Evolutionary conservation across 2,329 filamentous ascomycete species (phyloP).

Genomic region (Microsporum ferrugineum): DNA sequence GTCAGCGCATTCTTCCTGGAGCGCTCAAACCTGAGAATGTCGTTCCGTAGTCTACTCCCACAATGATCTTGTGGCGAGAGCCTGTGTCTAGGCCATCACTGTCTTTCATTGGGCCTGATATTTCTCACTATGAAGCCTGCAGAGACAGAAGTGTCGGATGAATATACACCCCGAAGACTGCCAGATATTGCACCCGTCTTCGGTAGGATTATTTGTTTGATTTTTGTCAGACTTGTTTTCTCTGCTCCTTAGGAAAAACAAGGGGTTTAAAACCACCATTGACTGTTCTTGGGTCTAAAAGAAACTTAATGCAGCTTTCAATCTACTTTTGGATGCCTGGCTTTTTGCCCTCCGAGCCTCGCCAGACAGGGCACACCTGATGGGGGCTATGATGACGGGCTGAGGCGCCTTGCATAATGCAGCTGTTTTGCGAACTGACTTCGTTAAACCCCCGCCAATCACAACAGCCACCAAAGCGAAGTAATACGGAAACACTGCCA

Average conservation of each 20-base stretch:
- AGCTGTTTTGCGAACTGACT: not conserved
- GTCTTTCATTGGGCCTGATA: not conserved
- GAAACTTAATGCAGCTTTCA: not conserved
- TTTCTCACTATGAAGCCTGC: not conserved
- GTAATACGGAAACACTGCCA: not conserved
- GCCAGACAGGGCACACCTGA: not conserved
- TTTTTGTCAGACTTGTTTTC: not conserved
- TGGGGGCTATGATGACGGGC: not conserved
- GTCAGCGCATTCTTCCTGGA: not conserved
- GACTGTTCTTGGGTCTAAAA: not conserved
- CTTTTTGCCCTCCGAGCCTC: not conserved
- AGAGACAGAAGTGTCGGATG: not conserved
- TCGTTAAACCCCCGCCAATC: not conserved
- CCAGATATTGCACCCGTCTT: not conserved
- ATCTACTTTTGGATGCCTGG: not conserved
- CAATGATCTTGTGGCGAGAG: slow-evolving; percentile 12
- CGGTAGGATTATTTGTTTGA: not conserved
- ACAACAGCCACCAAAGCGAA: not conserved
- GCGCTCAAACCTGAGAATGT: slow-evolving; percentile 13
- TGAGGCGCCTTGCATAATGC: not conserved
- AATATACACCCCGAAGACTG: not conserved
- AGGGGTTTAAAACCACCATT: not conserved
- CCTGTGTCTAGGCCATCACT: not conserved
- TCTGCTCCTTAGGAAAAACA: not conserved
- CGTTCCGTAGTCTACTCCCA: slow-evolving; percentile 17